Conservation (phyloP, 2,329 filamentous ascomycete genomes). For the Neofusicoccum kwambonambiense region DNA sequence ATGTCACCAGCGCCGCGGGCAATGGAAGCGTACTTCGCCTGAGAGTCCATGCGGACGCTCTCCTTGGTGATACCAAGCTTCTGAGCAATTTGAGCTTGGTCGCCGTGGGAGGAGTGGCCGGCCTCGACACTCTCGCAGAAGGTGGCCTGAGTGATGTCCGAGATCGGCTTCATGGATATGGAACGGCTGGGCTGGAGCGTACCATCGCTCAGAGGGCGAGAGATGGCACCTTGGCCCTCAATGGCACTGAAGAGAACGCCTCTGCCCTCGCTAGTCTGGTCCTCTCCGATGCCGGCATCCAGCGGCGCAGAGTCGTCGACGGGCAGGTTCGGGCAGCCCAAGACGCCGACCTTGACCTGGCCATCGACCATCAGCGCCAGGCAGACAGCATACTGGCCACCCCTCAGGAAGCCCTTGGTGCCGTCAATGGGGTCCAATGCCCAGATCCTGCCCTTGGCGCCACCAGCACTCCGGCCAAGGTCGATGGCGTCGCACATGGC, state of each 20-base stretch:
- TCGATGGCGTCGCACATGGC: conserved; percentile 61
- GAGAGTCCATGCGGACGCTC: conserved; percentile 95
- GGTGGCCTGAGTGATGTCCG: conserved; percentile 73
- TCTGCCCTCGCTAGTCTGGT: conserved; percentile 72
- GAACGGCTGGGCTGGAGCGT: conserved; percentile 55
- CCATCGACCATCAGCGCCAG: conserved; percentile 90
- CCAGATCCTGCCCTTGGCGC: conserved; percentile 79
- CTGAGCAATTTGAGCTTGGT: conserved; percentile 80
- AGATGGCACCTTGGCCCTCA: conserved; percentile 74
- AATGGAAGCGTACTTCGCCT: conserved; percentile 96
- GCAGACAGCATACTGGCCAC: conserved; percentile 96
- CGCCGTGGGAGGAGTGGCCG: conserved; percentile 83
- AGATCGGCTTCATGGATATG: conserved; percentile 78
- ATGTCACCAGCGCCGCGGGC: conserved; percentile 91
- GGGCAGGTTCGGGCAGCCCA: conserved; percentile 94
- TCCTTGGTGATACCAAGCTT: conserved; percentile 83
- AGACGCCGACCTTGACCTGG: conserved; percentile 87
- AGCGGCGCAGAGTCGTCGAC: conserved; percentile 74
- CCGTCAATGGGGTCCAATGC: conserved; percentile 96
- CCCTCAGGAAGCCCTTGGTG: conserved; percentile 93
- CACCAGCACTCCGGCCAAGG: conserved; percentile 66
- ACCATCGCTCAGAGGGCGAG: conserved; percentile 65
- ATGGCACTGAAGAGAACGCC: conserved; percentile 90
- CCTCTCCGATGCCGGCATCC: conserved; percentile 68
- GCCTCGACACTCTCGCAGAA: conserved; percentile 98